Percentiles rank a stretch among this genome's conserved stretches.
Conservation (phyloP, 1,139 yeast genomes). For the Maudiozyma humilis region DNA sequence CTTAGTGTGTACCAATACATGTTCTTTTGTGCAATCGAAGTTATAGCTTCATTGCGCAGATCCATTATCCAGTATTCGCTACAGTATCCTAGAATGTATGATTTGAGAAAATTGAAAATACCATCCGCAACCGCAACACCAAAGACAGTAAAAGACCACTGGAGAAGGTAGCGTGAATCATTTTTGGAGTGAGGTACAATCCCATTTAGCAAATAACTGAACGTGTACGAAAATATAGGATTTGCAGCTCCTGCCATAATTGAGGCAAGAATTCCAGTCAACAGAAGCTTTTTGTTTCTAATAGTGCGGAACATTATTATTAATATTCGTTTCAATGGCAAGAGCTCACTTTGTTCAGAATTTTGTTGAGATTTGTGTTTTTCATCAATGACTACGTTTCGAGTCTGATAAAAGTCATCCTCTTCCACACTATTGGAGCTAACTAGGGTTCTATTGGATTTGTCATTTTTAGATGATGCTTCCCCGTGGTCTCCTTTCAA, state of each 20-base stretch:
- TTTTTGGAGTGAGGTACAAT: slow-evolving; percentile 38
- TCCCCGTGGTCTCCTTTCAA: too few relatives aligned
- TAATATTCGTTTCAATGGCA: slow-evolving; percentile 34
- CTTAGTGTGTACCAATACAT: slow-evolving; percentile 45
- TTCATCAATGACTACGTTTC: too few relatives aligned
- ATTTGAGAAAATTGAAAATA: slow-evolving; percentile 43
- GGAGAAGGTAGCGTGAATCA: slow-evolving; percentile 37
- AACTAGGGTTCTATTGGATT: neutral
- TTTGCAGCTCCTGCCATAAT: slow-evolving; percentile 52
- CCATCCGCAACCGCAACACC: slow-evolving; percentile 59
- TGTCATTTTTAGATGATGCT: too few relatives aligned
- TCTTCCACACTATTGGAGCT: neutral
- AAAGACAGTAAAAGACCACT: slow-evolving; percentile 64
- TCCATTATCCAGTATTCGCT: slow-evolving; percentile 63
- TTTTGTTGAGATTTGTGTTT: neutral
- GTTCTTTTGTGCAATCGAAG: slow-evolving; percentile 44
- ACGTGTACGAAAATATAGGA: slow-evolving; percentile 72
- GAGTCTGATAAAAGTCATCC: too few relatives aligned
- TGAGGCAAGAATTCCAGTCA: slow-evolving; percentile 47
- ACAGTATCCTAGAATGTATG: slow-evolving; percentile 43
- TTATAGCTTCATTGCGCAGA: slow-evolving; percentile 46
- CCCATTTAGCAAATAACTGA: slow-evolving; percentile 58
- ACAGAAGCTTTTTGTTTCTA: slow-evolving; percentile 34
- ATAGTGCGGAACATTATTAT: slow-evolving; percentile 34
- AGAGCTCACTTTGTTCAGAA: slow-evolving; percentile 6